These are phyloP conservation scores for Eurotiales sp. DNA, from an alignment of 2,329 filamentous ascomycete genomes.

Conservation along the genomic window DNA sequence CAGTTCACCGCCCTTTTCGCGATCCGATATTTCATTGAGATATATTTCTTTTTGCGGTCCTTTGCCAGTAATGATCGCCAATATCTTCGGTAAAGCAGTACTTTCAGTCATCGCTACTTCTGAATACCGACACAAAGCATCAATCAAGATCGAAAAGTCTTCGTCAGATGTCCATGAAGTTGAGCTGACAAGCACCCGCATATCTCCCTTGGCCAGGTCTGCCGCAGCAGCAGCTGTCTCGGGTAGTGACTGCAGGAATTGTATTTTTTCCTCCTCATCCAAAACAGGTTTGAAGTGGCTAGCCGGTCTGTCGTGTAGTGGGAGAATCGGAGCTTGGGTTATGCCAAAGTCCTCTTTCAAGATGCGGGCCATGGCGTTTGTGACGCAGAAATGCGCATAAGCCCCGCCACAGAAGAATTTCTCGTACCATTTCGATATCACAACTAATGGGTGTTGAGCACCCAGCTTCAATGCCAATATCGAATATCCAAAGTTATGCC, in stretches of 20 bases:
- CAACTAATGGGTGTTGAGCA: slow-evolving; percentile 67
- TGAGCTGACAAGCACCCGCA: slow-evolving; percentile 77
- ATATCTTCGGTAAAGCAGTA: slow-evolving; percentile 58
- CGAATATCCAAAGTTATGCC: slow-evolving; percentile 98
- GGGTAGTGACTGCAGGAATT: slow-evolving; percentile 63
- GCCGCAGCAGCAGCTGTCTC: slow-evolving; percentile 60
- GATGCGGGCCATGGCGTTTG: slow-evolving; percentile 77
- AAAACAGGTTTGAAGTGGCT: slow-evolving; percentile 71
- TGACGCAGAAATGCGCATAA: slow-evolving; percentile 78
- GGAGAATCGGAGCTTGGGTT: slow-evolving; percentile 56
- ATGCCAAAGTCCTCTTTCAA: slow-evolving; percentile 66
- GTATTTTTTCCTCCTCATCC: slow-evolving; percentile 44
- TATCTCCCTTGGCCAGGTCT: slow-evolving; percentile 55
- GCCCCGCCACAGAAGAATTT: slow-evolving; percentile 64
- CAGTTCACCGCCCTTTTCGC: slow-evolving; percentile 62
- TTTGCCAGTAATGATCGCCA: slow-evolving; percentile 92
- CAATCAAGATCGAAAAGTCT: slow-evolving; percentile 83
- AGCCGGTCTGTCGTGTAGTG: slow-evolving; percentile 83
- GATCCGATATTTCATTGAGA: slow-evolving; percentile 58
- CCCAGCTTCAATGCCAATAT: slow-evolving; percentile 72
- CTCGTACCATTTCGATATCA: slow-evolving; percentile 74
- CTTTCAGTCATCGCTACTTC: slow-evolving; percentile 43
- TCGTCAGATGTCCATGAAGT: slow-evolving; percentile 98
- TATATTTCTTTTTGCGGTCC: slow-evolving; percentile 80
- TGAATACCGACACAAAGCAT: slow-evolving; percentile 75